Percentiles rank a stretch among this genome's conserved stretches.
Conservation (phyloP, 2,329 filamentous ascomycete genomes). For the Aquanectria penicillioides region DNA sequence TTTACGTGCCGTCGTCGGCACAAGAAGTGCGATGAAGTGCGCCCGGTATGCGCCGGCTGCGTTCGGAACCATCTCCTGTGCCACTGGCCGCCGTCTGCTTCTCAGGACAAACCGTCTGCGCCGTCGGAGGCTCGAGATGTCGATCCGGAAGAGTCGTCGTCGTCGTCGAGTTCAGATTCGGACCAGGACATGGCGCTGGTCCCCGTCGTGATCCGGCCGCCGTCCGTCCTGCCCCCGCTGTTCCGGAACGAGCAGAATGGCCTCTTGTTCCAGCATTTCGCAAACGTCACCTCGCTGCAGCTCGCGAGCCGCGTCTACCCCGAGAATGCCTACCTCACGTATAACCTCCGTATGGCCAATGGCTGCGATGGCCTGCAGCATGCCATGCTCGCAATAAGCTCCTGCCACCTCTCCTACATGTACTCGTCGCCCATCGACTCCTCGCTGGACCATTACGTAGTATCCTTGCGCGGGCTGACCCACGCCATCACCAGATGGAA, state of each 20-base stretch:
- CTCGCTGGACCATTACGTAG: constrained; percentile 18
- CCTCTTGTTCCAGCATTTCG: constrained; percentile 14
- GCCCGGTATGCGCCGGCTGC: constrained; percentile 12
- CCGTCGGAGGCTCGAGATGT: not conserved
- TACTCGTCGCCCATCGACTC: not conserved
- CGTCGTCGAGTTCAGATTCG: not conserved
- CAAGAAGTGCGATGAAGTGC: constrained; percentile 20
- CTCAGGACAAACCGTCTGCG: not conserved
- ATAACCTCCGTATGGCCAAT: constrained; percentile 4
- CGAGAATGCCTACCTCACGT: constrained; percentile 17
- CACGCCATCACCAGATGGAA: constrained; percentile 21
- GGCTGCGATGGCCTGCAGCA: constrained; percentile 12
- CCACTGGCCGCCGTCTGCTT: not conserved
- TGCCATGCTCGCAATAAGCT: constrained; percentile 16
- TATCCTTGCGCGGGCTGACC: not conserved
- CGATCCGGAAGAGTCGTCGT: not conserved
- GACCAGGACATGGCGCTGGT: not conserved
- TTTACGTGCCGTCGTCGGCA: constrained; percentile 17
- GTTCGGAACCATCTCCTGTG: constrained; percentile 16
- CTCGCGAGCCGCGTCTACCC: constrained; percentile 12
- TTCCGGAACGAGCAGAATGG: constrained; percentile 15
- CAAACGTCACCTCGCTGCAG: constrained; percentile 13
- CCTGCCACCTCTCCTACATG: constrained; percentile 16
- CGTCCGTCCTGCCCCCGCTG: constrained; percentile 5
- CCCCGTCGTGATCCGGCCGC: constrained; percentile 8